These are phyloP conservation scores for Lactarius evosmus DNA, from an alignment of 768 basidiomycete genomes.

Conservation along the genomic window DNA sequence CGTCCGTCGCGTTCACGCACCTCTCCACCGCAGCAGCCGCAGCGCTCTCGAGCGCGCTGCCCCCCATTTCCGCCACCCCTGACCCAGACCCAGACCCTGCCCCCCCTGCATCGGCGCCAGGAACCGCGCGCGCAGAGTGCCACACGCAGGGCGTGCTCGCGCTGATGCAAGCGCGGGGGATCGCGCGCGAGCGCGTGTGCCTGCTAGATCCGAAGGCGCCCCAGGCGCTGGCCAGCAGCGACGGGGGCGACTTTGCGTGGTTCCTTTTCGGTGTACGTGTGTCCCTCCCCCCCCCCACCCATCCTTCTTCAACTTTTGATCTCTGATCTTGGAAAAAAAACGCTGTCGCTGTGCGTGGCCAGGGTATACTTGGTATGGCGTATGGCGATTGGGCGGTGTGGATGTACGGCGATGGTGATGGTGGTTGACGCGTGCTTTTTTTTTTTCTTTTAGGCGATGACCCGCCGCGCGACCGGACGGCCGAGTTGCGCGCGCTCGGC, in stretches of 20 bases:
- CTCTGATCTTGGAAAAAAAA: too few species aligned
- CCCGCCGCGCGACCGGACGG: slow-evolving; percentile 90
- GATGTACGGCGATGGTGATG: slow-evolving; percentile 5
- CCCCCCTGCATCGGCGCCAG: slow-evolving; percentile 8
- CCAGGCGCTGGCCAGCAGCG: slow-evolving; percentile 64
- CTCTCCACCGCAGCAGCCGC: slow-evolving; percentile 68
- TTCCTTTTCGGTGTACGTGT: slow-evolving; percentile 84
- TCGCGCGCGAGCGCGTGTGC: slow-evolving; percentile 65
- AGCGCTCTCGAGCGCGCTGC: slow-evolving; percentile 43
- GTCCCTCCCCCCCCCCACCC: background rate
- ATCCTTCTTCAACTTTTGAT: background rate
- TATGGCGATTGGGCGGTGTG: too few species aligned
- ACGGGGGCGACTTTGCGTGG: slow-evolving; percentile 65
- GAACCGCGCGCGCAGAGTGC: slow-evolving; percentile 33
- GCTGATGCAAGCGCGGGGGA: slow-evolving; percentile 47
- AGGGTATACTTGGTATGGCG: slow-evolving; percentile 59
- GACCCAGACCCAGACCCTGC: too few species aligned
- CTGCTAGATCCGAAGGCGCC: slow-evolving; percentile 91
- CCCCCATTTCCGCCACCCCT: background rate
- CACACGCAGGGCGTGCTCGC: slow-evolving; percentile 54
- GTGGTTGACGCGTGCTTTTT: slow-evolving; percentile 3
- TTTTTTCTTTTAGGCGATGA: slow-evolving; percentile 69
- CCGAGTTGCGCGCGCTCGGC: slow-evolving; percentile 79
- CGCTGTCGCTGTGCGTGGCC: too few species aligned
- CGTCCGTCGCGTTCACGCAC: slow-evolving; percentile 78